Base-by-base conservation (phyloP, 2,329 filamentous ascomycete species). In the Colletotrichum destructivum region DNA sequence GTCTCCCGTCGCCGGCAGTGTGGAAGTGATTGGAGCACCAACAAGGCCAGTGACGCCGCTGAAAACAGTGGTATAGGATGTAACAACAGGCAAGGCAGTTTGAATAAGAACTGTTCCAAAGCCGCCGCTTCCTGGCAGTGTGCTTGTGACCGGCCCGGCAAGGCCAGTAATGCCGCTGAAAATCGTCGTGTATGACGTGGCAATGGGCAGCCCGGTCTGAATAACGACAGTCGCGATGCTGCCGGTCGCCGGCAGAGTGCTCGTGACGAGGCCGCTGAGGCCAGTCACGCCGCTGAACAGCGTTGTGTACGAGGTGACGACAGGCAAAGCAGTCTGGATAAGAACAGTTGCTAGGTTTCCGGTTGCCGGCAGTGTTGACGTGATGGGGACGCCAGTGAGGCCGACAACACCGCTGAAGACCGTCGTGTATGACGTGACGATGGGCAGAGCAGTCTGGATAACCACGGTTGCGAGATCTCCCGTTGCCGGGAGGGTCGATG, bases 391-490 rank as follows among this genome's bases (percentile, higher is more conserved):
- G 8, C 15, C 35, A 2, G 31, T 6, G n/a, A 69, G 54, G 6
- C 62, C 66, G 7, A 23, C 26, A 1, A 60, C 9, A 6, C 67
- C 67, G 11, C 54, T 54, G 47, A 69, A 51, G 31, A 69, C 55
- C 0, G 66, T 69, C 15, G 62, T 69, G 46, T 64, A 69, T 1
- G 46, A 66, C 1, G 62, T 67, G 8, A 52, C 18, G 2, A 26
- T 6, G 7, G 66, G 66, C 26, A 69, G 35, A 4, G 61, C 61
- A 5, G 66, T 59, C 52, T 69, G 44, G 4, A 69, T 16, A 6
- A 66, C 11, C 15, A 69, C 66, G n/a, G 66, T 69, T 16, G 52
- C 66, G 16, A 69, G 35, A 13, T 54, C 60, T 18, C 66, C 66
- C 6, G 44, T 54, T 11, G 42, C 54, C 9, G 66, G 46, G 26